Evolutionary conservation across 1,139 yeast genomes (phyloP).

Genomic region (Yamadazyma triangularis): DNA sequence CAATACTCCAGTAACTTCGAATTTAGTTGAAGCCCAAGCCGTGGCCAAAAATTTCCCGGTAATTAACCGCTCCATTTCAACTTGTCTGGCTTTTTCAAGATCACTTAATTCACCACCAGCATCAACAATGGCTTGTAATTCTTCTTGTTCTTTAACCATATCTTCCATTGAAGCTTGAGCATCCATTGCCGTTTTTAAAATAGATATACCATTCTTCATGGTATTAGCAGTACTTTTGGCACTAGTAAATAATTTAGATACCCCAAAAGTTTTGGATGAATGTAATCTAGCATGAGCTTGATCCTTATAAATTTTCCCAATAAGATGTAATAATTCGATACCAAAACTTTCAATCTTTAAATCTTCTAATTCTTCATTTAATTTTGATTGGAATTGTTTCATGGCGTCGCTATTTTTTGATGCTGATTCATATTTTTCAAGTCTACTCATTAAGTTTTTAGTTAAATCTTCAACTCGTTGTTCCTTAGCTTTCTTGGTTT

Average conservation of each 20-base stretch:
- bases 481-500: slow-evolving; percentile 50
- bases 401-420: slow-evolving; percentile 27
- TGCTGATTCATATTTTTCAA: slow-evolving; percentile 33
- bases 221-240: slow-evolving; percentile 37
- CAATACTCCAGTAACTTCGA: slow-evolving; percentile 64
- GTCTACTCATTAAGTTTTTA: slow-evolving; percentile 39
- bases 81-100: slow-evolving; percentile 48
- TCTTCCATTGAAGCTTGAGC: slow-evolving; percentile 38
- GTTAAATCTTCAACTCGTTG: slow-evolving; percentile 53
- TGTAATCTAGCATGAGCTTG: slow-evolving; percentile 48
- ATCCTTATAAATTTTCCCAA: slow-evolving; percentile 60
- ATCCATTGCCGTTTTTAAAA: slow-evolving; percentile 39
- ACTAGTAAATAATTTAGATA: slow-evolving; percentile 49
- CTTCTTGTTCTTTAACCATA: slow-evolving; percentile 46
- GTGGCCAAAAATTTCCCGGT: slow-evolving; percentile 73
- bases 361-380: slow-evolving; percentile 58
- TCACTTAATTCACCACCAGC: slow-evolving; percentile 28
- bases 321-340: slow-evolving; percentile 43
- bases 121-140: slow-evolving; percentile 24
- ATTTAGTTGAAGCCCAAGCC: slow-evolving; percentile 77
- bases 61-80: slow-evolving; percentile 59
- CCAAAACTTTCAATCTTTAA: slow-evolving; percentile 47
- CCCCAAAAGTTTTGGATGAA: slow-evolving; percentile 41
- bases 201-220: slow-evolving; percentile 35
- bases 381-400: slow-evolving; percentile 32